Evolutionary conservation across 768 basidiomycete genomes (phyloP), one percentile per base, ranked within the genome.

Genomic region (Podaxis rugospora): DNA sequence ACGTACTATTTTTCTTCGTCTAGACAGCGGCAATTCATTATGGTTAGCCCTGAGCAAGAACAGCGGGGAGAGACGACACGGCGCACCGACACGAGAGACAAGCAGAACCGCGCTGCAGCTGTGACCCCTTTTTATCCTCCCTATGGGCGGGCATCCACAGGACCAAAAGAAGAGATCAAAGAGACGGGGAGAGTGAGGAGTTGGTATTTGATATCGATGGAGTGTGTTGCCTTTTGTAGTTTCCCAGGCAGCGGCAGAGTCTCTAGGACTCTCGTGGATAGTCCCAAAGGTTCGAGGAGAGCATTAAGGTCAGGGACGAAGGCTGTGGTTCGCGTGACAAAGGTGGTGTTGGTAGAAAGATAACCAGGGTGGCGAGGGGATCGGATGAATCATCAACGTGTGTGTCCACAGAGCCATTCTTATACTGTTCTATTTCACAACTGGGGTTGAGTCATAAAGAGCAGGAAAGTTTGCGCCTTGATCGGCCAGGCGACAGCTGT

Each of bases 61-160:
- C 14, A 5, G 51, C 14, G 37, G 63, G 35, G 35, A 58, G 21
- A 55, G 37, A 47, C 14, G 36, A 44, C 51, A 50, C 32, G 32
- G 67, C 77, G 65, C 63, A 80, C 78, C 79, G 69, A 67, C 78
- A 79, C 28, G 75, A 75, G 16, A 80, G 69, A 68, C 78, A 79
- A 21, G 79, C 79, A 40, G 75, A 71, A 46, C 78, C 79, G 53
- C 79, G 70, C 63, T 75, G 74, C 49, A 80, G 68, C 42, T 59
- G 57, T 16, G 57, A 60, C 51, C 57, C 56, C 47, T 60, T 60
- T 39, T 60, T 60, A 46, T 60, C 59, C 42, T 53, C 51, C 40
- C 51, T 60, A 5, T 60, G 51, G 16, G 59, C 51, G 51, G 59
- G 59, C 59, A 60, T 60, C 25, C 59, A 53, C 59, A 60, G 27